Evolutionary conservation across 331 rosid genomes (phyloP).

Genomic region (Prunus yedoensis): DNA sequence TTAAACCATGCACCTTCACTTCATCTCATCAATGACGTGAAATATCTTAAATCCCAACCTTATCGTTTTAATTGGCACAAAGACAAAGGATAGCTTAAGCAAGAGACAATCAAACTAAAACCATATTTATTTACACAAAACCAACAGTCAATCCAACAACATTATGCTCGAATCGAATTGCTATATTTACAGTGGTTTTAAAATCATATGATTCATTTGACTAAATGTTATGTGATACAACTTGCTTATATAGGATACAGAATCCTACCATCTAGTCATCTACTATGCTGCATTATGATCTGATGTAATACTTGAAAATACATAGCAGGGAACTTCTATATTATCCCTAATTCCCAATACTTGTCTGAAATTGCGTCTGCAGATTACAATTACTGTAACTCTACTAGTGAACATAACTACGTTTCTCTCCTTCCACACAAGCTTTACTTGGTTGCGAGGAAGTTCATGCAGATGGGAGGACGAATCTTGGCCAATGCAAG

Average conservation of each 20-base stretch:
- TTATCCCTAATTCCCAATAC: neutral
- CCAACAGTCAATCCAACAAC: neutral
- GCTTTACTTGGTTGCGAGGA: constrained; percentile 46
- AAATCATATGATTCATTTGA: neutral
- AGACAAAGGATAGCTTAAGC: neutral
- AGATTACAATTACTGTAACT: neutral
- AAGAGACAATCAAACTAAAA: too few relatives aligned
- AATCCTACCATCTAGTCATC: neutral
- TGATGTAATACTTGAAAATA: neutral
- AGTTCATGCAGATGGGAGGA: constrained; percentile 94
- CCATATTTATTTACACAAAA: neutral
- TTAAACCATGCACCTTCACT: neutral
- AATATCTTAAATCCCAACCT: neutral
- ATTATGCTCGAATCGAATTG: neutral
- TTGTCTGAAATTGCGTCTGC: neutral
- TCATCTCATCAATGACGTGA: neutral
- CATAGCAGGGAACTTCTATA: neutral
- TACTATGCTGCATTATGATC: neutral
- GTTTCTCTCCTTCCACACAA: neutral
- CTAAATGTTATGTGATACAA: neutral
- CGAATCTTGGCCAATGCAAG: constrained; percentile 73
- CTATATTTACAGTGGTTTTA: neutral
- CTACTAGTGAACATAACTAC: neutral
- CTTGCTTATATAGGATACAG: constrained; percentile 1
- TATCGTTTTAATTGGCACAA: neutral